Base-by-base conservation (phyloP, 2,329 filamentous ascomycete species). In the Aspergillus flavus region DNA sequence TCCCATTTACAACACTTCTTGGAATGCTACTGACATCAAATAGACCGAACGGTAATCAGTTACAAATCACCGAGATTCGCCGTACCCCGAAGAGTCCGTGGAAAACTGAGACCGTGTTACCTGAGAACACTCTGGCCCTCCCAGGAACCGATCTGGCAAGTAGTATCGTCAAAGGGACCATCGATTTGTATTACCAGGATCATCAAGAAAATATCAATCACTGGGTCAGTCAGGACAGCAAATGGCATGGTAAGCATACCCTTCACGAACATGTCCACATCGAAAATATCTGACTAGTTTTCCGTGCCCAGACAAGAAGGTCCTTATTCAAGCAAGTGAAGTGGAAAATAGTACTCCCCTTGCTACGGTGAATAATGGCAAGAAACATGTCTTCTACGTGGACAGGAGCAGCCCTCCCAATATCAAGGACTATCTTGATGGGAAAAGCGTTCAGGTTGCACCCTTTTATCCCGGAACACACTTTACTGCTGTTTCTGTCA, bases 111-210 rank as follows among this genome's bases (percentile, higher is more conserved):
- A 30, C 16, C 10, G 50, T 59, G 9, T 50, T 59, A 2, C 58
- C 48, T 9, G 58, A 59, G 48, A 59, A 26, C 0, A 41, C 34
- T 10, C 36, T 21, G 14, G 58, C 58, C 10, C 58, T 59, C 19
- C 58, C 58, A 3, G 58, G 58, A 9, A 59, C 58, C 26, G 34
- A 59, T 21, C 14, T 59, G n/a, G 58, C 58, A 6, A 30, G 23
- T 10, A 59, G 50, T 28, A 41, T 59, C n/a, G 50, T 52, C 10
- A 54, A 23, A 14, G 46, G 46, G 7, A 36, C 48, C 48, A 59
- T 43, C 21, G 46, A 45, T 14, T 36, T 59, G 4, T 59, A 52
- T 26, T 59, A 53, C 30, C 58, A 59, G 26, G 58, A 59, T 26
- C 58, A 59, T 41, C 26, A 16, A 1, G 36, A 34, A 6, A 41